Percentiles rank a stretch among this genome's conserved stretches.
Evolutionary conservation across 1,284 basidiomycete species (phyloP).

Genomic region (Apiotrichum gracile): DNA sequence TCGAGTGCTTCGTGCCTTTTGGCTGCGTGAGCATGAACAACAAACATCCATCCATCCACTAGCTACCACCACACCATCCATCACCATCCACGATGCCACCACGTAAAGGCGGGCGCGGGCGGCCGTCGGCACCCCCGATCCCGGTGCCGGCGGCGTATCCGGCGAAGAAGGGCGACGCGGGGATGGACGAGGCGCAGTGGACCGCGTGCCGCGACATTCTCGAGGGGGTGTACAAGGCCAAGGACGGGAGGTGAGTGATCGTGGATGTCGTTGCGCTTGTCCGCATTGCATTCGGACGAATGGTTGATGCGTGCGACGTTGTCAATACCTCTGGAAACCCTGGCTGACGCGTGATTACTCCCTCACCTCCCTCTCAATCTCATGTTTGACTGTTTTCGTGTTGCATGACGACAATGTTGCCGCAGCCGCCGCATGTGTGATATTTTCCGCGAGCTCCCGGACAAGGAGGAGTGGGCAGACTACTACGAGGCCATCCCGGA

Average conservation of each 20-base stretch:
- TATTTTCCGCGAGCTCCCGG: slow-evolving; percentile 41
- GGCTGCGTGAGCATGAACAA: neutral
- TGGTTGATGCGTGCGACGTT: too few species aligned
- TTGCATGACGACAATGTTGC: too few species aligned
- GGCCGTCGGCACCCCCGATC: slow-evolving; percentile 9
- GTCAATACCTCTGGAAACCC: too few species aligned
- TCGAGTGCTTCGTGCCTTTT: neutral
- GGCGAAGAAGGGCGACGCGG: slow-evolving; percentile 23
- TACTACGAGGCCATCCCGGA: slow-evolving; percentile 46
- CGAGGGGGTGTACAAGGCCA: slow-evolving; percentile 36
- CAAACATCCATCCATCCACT: neutral
- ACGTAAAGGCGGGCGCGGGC: slow-evolving; percentile 1
- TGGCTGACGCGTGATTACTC: slow-evolving; percentile 4
- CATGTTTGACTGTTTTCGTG: neutral
- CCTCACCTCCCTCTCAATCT: too few species aligned
- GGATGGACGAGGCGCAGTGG: slow-evolving; percentile 33
- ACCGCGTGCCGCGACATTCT: slow-evolving; percentile 37
- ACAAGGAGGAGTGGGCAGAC: slow-evolving; percentile 33
- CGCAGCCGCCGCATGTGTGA: slow-evolving; percentile 30
- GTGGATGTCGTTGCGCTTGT: neutral
- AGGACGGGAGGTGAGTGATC: slow-evolving; percentile 33
- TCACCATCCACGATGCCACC: neutral
- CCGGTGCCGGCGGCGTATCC: slow-evolving; percentile 27
- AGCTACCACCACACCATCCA: neutral
- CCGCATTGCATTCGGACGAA: neutral